Conservation (phyloP, 306 rosid genomes). For the Quercus robur region DNA sequence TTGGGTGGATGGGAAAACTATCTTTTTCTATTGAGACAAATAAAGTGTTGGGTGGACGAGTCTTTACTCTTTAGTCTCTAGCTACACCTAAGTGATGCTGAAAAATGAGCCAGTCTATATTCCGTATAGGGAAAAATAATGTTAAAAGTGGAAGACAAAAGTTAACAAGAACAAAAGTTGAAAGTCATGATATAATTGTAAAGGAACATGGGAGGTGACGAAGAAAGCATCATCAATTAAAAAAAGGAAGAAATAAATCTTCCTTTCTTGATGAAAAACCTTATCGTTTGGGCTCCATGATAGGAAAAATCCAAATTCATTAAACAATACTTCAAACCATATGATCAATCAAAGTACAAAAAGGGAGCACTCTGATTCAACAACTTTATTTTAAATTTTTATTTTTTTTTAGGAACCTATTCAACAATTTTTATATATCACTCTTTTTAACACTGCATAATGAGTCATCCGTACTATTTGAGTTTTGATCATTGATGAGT, state of each 20-base stretch:
- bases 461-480: too few relatives aligned
- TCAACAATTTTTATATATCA: too few relatives aligned
- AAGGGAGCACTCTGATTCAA: too few relatives aligned
- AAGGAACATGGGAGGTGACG: neutral
- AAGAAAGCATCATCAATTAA: neutral
- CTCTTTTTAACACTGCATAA: too few relatives aligned
- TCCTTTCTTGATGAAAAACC: neutral
- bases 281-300: neutral
- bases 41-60: too few relatives aligned
- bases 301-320: neutral
- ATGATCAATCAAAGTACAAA: neutral
- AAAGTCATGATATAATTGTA: neutral
- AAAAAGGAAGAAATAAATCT: neutral
- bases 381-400: too few relatives aligned
- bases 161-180: neutral
- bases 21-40: too few relatives aligned
- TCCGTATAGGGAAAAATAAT: neutral
- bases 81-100: too few relatives aligned
- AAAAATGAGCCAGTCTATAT: neutral
- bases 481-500: too few relatives aligned
- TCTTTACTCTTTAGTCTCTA: too few relatives aligned
- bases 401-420: too few relatives aligned
- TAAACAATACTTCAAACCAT: neutral
- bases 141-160: neutral
- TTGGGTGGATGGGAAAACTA: too few relatives aligned